Base-by-base conservation (phyloP, 805 yeast genomes). In the Scheffersomyces stipitis region DNA sequence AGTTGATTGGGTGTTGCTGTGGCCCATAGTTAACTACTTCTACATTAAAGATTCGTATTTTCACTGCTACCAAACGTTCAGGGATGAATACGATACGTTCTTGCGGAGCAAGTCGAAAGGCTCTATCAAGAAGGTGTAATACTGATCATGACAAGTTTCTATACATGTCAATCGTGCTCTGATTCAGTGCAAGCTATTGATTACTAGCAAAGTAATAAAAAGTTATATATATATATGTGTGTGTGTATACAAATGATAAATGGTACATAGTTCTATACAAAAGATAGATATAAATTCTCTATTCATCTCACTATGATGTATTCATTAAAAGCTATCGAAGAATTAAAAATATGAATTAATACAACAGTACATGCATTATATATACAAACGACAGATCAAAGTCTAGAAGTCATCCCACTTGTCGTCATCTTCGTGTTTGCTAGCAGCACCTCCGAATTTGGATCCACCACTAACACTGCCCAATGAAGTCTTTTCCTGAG, bases 351-450 rank as follows among this genome's bases (percentile, higher is more conserved):
- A n/a, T 5, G 5, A 26, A 26, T 4, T n/a, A 26, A 26, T n/a
- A 14, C 20, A 8, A 8, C 7, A 15, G 20, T 15, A 15, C 20
- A 28, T 13, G 31, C 30, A 28, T 12, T 23, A 17, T 18, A n/a
- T 26, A 15, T 22, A 5, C 15, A 24, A n/a, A n/a, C n/a, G n/a
- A n/a, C n/a, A n/a, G n/a, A n/a, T n/a, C n/a, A n/a, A n/a, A 20
- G 10, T 20, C 35, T 49, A 82, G 57, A 83, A 83, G 34, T 75
- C 80, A 56, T 82, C 87, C 88, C 89, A 83, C 38, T 76, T 75
- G 46, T 80, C 86, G 24, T 76, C 81, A 17, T 71, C 73, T 13
- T 69, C 67, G 39, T 66, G 60, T 33, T 69, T 65, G 48, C 64
- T 66, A 16, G 28, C 38, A 16, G 36, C 32, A 14, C 43, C 22